Evolutionary conservation across 2,329 filamentous ascomycete species (phyloP).

Genomic region (Pseudocercospora macadamiae): DNA sequence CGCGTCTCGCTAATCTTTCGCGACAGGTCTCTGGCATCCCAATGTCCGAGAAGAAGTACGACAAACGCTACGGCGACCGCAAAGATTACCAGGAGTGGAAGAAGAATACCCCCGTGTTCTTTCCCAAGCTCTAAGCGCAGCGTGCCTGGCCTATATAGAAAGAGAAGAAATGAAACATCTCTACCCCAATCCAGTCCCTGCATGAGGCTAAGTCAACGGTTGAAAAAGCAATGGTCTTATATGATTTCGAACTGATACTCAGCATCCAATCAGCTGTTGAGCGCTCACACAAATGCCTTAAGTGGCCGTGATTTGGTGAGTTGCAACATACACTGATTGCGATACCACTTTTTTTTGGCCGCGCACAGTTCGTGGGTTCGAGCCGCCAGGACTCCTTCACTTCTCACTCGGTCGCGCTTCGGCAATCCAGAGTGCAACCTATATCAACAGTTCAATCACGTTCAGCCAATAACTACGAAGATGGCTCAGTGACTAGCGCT

Average conservation of each 20-base stretch:
- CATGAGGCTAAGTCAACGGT: no score
- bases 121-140: slow-evolving; percentile 58
- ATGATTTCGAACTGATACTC: neutral
- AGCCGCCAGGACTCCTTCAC: neutral
- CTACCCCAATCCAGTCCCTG: neutral
- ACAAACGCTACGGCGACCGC: slow-evolving; percentile 63
- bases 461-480: neutral
- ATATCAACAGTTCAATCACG: neutral
- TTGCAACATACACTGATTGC: no score
- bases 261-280: neutral
- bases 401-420: neutral
- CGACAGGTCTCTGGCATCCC: slow-evolving; percentile 58
- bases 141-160: neutral
- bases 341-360: no score
- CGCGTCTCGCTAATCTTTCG: slow-evolving; percentile 7
- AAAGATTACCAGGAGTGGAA: slow-evolving; percentile 72
- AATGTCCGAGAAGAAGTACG: slow-evolving; percentile 70
- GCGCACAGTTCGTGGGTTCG: no score
- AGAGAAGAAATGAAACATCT: neutral
- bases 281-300: no score
- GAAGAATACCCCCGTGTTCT: slow-evolving; percentile 65
- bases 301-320: no score
- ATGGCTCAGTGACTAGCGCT: neutral
- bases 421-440: neutral
- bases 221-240: no score